phyloP scores from a whole-genome alignment of 108 stramenopile species.

The Schizochytrium sp. region DNA sequence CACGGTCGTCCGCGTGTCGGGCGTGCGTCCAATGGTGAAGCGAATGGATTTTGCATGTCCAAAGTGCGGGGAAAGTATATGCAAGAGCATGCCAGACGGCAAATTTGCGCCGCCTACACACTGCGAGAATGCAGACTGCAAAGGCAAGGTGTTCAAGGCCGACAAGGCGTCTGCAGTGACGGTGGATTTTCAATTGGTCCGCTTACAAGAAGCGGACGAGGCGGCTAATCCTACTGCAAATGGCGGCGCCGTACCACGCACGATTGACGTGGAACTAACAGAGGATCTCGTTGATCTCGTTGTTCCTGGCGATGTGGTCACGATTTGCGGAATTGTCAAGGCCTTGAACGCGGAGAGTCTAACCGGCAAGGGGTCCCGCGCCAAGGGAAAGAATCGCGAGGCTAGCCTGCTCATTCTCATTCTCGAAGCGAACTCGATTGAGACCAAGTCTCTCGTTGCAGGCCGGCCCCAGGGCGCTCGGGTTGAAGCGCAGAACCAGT shows the following conservation, averaged over 20 bases:
- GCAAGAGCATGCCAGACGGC: constrained; percentile 49
- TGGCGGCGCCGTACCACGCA: constrained; percentile 54
- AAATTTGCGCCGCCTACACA: constrained; percentile 63
- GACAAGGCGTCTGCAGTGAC: constrained; percentile 65
- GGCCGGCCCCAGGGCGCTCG: not conserved
- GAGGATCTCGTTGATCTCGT: constrained; percentile 80
- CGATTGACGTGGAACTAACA: constrained; percentile 71
- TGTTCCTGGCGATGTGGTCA: constrained; percentile 86
- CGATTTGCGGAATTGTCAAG: constrained; percentile 72
- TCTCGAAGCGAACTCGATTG: constrained; percentile 74
- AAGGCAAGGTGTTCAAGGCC: constrained; percentile 57
- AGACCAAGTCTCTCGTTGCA: constrained; percentile 42
- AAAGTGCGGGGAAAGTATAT: constrained; percentile 63
- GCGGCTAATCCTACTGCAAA: constrained; percentile 16
- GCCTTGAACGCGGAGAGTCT: constrained; percentile 75
- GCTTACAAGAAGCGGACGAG: constrained; percentile 79
- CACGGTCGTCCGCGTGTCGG: constrained; percentile 78
- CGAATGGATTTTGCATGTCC: constrained; percentile 74
- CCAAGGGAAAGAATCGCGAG: constrained; percentile 46
- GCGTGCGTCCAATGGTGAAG: constrained; percentile 68
- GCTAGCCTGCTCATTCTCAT: constrained; percentile 75
- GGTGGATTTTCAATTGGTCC: constrained; percentile 79
- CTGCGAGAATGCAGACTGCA: constrained; percentile 59
- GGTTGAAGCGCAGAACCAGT: not conserved
- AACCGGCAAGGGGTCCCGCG: constrained; percentile 71